phyloP scores from a whole-genome alignment of 345 rosid species.

The Populus euphratica region DNA sequence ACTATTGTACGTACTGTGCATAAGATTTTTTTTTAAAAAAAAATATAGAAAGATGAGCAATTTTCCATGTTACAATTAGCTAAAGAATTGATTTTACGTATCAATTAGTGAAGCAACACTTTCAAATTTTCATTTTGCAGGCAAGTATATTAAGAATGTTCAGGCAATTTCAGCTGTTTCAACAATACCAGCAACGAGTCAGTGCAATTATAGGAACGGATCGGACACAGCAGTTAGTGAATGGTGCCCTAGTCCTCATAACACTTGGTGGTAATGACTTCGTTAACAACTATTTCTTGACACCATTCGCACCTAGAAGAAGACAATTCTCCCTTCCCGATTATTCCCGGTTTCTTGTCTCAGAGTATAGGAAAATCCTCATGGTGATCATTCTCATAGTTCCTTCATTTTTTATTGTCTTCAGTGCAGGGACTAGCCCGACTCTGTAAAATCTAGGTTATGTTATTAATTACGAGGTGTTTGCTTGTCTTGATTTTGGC shows the following conservation, averaged over 20 bases:
- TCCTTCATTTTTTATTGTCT: too few species aligned
- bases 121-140: neutral
- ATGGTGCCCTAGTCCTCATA: neutral
- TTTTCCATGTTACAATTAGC: too few species aligned
- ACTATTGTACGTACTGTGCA: too few species aligned
- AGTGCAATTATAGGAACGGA: neutral
- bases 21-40: too few species aligned
- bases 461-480: too few species aligned
- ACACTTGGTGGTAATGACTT: constrained; percentile 3
- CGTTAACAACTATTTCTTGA: neutral
- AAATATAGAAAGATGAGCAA: too few species aligned
- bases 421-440: too few species aligned
- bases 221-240: neutral
- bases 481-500: too few species aligned
- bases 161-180: neutral
- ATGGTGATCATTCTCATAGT: neutral
- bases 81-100: too few species aligned
- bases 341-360: neutral
- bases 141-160: neutral
- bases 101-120: too few species aligned
- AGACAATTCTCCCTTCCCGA: neutral
- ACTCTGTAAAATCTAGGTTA: too few species aligned
- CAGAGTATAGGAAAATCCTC: neutral
- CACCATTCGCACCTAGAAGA: neutral
- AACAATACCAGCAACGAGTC: neutral